phyloP scores from a whole-genome alignment of 495 filamentous ascomycete species.

The Neurospora sp. region DNA sequence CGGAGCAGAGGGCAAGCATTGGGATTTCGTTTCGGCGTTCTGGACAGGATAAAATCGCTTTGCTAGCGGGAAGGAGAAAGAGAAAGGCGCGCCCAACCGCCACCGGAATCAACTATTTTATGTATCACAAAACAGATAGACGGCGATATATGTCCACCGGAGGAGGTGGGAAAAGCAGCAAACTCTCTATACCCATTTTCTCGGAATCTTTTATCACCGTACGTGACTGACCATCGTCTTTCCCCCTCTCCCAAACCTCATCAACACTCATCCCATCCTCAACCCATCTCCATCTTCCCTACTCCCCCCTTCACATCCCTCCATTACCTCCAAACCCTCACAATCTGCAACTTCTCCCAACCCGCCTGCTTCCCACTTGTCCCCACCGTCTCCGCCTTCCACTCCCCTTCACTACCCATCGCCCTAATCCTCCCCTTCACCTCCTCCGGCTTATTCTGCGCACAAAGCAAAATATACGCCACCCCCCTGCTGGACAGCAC shows the following conservation, averaged over 20 bases:
- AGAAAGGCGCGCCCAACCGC: background rate
- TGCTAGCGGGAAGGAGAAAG: background rate
- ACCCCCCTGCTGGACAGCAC: slow-evolving; percentile 59
- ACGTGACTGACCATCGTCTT: background rate
- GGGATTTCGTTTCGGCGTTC: background rate
- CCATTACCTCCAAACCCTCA: slow-evolving; percentile 59
- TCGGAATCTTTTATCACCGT: background rate
- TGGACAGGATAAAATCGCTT: background rate
- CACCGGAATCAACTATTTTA: background rate
- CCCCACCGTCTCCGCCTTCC: slow-evolving; percentile 71
- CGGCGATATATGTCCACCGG: background rate
- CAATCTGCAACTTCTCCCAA: slow-evolving; percentile 81
- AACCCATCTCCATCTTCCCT: background rate
- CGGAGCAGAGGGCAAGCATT: background rate
- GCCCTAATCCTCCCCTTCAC: slow-evolving; percentile 55
- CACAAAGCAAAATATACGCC: slow-evolving; percentile 82
- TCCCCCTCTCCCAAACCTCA: background rate
- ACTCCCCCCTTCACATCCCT: background rate
- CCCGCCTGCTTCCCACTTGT: slow-evolving; percentile 76
- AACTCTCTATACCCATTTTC: background rate
- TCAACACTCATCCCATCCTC: background rate
- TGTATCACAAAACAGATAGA: background rate
- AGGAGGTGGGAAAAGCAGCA: background rate
- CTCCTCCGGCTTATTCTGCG: slow-evolving; percentile 70
- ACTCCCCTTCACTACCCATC: slow-evolving; percentile 37